phyloP scores from a whole-genome alignment of 2,329 filamentous ascomycete species.

The Purpureocillium lavendulum region DNA sequence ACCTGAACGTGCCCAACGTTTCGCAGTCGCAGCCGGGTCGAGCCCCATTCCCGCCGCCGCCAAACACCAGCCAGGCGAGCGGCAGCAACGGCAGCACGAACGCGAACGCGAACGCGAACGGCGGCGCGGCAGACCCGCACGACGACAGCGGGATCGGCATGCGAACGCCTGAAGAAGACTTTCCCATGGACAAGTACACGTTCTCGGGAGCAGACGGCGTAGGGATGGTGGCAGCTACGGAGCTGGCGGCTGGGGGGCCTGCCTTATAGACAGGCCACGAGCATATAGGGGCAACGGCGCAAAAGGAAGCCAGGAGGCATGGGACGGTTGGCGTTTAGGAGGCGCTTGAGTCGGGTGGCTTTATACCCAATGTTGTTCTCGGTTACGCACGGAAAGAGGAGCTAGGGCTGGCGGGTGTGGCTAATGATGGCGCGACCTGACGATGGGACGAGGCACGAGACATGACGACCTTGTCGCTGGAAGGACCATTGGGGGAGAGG shows the following conservation, averaged over 20 bases:
- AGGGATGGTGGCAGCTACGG: conserved; percentile 21
- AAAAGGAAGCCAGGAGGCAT: background rate
- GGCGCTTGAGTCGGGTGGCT: conserved; percentile 1
- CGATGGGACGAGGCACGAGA: too few relatives aligned
- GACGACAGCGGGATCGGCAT: conserved; percentile 74
- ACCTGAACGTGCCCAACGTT: conserved; percentile 34
- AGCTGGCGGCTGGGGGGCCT: conserved; percentile 14
- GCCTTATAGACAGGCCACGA: conserved; percentile 1
- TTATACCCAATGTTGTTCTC: conserved; percentile 7
- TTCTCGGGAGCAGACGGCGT: conserved; percentile 29
- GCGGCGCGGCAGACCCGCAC: conserved; percentile 29
- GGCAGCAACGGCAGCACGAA: conserved; percentile 18
- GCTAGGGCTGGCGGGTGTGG: too few relatives aligned
- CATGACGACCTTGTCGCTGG: too few relatives aligned
- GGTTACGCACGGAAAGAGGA: background rate
- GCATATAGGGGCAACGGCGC: background rate
- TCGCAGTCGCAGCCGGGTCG: conserved; percentile 38
- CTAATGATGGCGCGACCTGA: too few relatives aligned
- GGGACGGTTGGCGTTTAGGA: conserved; percentile 7
- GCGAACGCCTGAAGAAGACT: conserved; percentile 57
- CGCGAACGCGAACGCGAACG: too few relatives aligned
- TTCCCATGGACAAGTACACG: conserved; percentile 50
- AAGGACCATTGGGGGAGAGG: too few relatives aligned
- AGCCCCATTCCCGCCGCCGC: conserved; percentile 41
- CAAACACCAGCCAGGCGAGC: conserved; percentile 34